Evolutionary conservation across 2,329 filamentous ascomycete genomes (phyloP), one percentile per base, ranked within the genome.

Genomic region (Mycosphaerella sp.): DNA sequence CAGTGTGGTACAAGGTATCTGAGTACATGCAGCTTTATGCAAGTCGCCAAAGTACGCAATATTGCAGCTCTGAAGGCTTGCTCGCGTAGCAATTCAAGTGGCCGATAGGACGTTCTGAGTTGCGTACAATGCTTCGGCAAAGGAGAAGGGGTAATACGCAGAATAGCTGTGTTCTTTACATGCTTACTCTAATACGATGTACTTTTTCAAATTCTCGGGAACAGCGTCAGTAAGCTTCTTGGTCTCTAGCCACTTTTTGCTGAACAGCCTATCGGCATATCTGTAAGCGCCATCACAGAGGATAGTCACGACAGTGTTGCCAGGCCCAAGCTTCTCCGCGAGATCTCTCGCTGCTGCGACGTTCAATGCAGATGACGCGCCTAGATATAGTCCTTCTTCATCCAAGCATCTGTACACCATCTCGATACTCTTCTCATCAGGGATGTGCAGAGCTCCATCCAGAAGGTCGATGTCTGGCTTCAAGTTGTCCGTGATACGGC

Each of bases 371-470:
- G 88, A 95, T 73, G 89, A 95, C 34, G 93, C 93, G 56, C 93
- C 93, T 1, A 98, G 78, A 69, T 98, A 98, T 45, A 98, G 73
- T 1, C 93, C 93, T 69, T 98, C 93, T 72, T 97, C 89, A 64
- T 97, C 90, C 57, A 98, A 75, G 66, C 91, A 95, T 58, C 91
- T 78, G 74, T 97, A 98, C 40, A 98, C 89, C 93, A 96, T 97
- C 71, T 87, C 88, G 61, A 98, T 91, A 64, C 84, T 94, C 80
- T 95, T 90, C 74, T 93, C 89, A 67, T 98, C 93, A 55, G 82
- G 79, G 61, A 98, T 89, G 67, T 84, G 78, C 63, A 98, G 66
- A 32, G 89, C 88, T 52, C 85, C 90, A 71, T 97, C 93, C 13
- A 97, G 66, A 40, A 95, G 76, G 54, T 79, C 85, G 52, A 98